Evolutionary conservation across 768 basidiomycete species (phyloP), one percentile per base, ranked within the genome.

Genomic region (Tylopilus sp.): DNA sequence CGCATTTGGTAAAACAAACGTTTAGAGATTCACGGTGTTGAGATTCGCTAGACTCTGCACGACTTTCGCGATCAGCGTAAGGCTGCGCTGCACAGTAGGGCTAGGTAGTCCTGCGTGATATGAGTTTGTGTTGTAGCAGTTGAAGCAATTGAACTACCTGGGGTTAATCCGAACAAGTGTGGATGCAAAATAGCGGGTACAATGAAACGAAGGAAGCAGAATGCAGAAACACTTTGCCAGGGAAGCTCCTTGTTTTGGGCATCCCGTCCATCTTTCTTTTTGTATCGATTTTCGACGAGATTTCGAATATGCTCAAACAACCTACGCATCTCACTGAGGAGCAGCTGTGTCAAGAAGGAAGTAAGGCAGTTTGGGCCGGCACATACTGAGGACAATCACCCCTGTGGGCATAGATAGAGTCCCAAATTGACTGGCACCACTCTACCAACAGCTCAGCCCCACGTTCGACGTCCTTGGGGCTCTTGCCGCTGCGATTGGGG

Each of bases 151-250:
- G 43, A 52, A 72, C 28, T 65, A 88, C 90, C 90, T 65, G 82
- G 81, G 57, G 75, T 83, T 46, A 95, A 73, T 22, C 88, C 85
- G 62, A 90, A 94, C 5, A 91, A 70, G 67, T 92, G 88, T 2
- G 92, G 92, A 64, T 90, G 81, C n/a, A 94, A 76, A 51, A 95
- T 88, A 21, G 88, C 92, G 30, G 92, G 93, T 22, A 91, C 88
- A 53, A 95, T 86, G 67, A 94, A 92, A 38, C 92, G 81, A 39
- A 95, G 77, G 69, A 94, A 95, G 64, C 88, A 83, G 64, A 95
- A 94, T 1, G 92, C 91, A 31, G 88, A 90, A 39, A 95, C 88
- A 59, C 86, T 84, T 64, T 92, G 91, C 78, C 81, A 83, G 30
- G 82, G 87, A 28, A 91, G 70, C 28, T 86, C 76, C 36, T 68